Base-by-base conservation (phyloP, 2,329 filamentous ascomycete species). In the Paecilomyces variotii region DNA sequence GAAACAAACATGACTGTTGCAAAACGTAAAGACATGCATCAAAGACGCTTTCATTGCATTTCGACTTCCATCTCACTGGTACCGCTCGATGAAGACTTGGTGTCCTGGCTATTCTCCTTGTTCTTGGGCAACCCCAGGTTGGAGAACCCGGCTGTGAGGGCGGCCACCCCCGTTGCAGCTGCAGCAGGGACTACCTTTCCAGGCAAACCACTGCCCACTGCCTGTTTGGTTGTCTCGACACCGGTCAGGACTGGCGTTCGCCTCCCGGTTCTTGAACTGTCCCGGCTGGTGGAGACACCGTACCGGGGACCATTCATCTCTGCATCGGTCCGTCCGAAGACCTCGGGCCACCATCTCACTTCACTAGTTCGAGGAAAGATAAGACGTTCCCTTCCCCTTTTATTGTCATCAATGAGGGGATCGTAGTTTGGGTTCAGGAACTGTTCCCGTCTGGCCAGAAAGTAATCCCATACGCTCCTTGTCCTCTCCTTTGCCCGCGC, bases 381-480 rank as follows among this genome's bases (percentile, higher is more conserved):
- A 6, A 99, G 83, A 3, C 91, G 83, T 70, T 96, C 92, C 59
- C 87, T 86, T 3, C 90, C 91, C 58, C 89, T 85, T 59, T 87
- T 80, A 52, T 89, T 86, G 67, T 97, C 91, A 62, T 97, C 89
- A 35, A 92, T 79, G 4, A 79, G 76, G 0, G 84, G 80, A 57
- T 95, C 87, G 69, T 93, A 99, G 32, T 87, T 82, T 0, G 86
- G 82, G 68, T 97, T 97, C 39, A 86, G 79, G 67, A 97, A 99
- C 67, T 96, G 89, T 24, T 84, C 79, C 63, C 84, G 86, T 10
- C 92, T 85, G 51, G 88, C 86, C 6, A 97, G 78, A 73, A 99
- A 97, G 71, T 97, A 97, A 65, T 94, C 89, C 94, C 94, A 99
- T 1, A 97, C 94, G 25, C 90, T 96, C 2, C 88, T 82, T 2